These are phyloP conservation scores for Spathaspora girioi DNA, from an alignment of 805 yeast genomes.

Conservation along the genomic window DNA sequence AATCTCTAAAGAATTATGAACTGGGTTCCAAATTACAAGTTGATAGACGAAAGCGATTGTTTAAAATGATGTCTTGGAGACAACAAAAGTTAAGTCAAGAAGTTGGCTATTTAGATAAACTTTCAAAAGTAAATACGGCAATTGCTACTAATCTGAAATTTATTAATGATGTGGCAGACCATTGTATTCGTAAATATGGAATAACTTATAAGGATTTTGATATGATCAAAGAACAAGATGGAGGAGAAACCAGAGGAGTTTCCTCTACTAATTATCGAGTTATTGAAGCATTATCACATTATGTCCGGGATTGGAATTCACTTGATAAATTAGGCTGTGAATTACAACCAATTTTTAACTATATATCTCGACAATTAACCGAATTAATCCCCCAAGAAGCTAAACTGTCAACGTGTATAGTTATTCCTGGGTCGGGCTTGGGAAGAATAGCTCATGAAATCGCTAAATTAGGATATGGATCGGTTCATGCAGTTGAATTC, in stretches of 20 bases:
- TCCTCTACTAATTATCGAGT: slow-evolving; percentile 32
- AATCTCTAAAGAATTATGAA: slow-evolving; percentile 45
- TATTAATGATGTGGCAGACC: slow-evolving; percentile 42
- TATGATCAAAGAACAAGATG: slow-evolving; percentile 7
- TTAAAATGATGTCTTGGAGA: slow-evolving; percentile 47
- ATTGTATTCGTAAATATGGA: slow-evolving; percentile 43
- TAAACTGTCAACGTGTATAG: slow-evolving; percentile 42
- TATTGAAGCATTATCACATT: slow-evolving; percentile 70
- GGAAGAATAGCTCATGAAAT: slow-evolving; percentile 75
- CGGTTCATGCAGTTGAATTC: slow-evolving; percentile 72
- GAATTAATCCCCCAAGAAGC: slow-evolving; percentile 24
- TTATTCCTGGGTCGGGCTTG: slow-evolving; percentile 87
- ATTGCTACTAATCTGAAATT: slow-evolving; percentile 47
- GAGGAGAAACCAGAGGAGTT: slow-evolving; percentile 3
- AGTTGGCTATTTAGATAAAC: slow-evolving; percentile 52
- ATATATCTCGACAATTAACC: slow-evolving; percentile 43
- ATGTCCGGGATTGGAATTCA: slow-evolving; percentile 71
- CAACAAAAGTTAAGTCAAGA: slow-evolving; percentile 54
- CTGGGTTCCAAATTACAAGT: slow-evolving; percentile 39
- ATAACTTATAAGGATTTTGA: slow-evolving; percentile 35
- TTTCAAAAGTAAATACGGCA: slow-evolving; percentile 45
- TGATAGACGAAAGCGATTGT: slow-evolving; percentile 40
- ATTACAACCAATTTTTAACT: slow-evolving; percentile 50
- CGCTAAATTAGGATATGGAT: slow-evolving; percentile 29
- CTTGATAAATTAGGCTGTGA: slow-evolving; percentile 5